Evolutionary conservation across 306 rosid genomes (phyloP).

Genomic region (Cicer pinnatifidum): DNA sequence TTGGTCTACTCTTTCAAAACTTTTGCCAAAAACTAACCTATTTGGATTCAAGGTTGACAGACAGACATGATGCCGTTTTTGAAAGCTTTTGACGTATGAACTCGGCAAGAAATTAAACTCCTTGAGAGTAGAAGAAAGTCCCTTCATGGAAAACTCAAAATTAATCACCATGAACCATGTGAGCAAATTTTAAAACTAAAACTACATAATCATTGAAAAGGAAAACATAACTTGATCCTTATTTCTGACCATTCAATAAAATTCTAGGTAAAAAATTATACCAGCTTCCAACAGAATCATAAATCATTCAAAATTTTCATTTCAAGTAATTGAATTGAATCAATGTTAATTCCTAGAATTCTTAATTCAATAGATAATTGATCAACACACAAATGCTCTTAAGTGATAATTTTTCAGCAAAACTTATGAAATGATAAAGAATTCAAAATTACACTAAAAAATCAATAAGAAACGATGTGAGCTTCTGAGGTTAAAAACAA

Average conservation of each 20-base stretch:
- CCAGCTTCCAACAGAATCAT: constrained; percentile 18
- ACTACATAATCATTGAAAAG: neutral
- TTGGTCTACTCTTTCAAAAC: constrained; percentile 43
- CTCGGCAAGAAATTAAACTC: constrained; percentile 49
- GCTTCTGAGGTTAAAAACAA: neutral
- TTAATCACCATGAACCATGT: constrained; percentile 24
- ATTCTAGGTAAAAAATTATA: neutral
- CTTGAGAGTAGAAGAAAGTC: constrained; percentile 48
- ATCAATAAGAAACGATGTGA: neutral
- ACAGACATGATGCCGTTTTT: constrained; percentile 44
- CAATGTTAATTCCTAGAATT: constrained; percentile 3
- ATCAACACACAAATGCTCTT: neutral
- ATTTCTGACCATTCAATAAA: neutral
- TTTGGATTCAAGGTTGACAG: constrained; percentile 42
- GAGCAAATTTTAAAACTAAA: neutral
- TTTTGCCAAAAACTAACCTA: constrained; percentile 41
- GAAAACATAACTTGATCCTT: constrained; percentile 11
- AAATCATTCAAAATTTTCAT: constrained; percentile 22
- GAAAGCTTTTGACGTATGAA: constrained; percentile 47
- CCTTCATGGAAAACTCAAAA: constrained; percentile 50
- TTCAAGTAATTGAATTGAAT: constrained; percentile 7
- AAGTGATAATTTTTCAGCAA: neutral
- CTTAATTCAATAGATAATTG: neutral
- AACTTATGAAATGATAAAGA: neutral
- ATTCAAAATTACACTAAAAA: constrained; percentile 16